Evolutionary conservation across 2,329 filamentous ascomycete species (phyloP), one percentile per base, ranked within the genome.

Genomic region (Tetracladium maxilliforme): DNA sequence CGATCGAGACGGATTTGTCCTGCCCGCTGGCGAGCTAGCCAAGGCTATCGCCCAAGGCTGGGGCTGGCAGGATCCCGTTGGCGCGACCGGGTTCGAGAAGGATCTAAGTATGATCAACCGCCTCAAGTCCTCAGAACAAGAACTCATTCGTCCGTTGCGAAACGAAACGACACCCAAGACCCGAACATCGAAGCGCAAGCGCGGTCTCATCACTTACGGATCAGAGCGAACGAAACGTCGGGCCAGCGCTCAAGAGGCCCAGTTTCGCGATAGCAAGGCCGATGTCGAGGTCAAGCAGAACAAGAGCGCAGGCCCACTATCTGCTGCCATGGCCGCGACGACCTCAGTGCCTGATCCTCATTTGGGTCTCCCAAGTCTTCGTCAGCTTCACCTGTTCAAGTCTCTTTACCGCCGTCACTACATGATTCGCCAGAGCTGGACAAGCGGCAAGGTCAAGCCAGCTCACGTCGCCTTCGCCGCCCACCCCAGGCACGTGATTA

Each of bases 391-490:
- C 48, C 69, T 98, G 2, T 95, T 82, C 66, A 98, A 98, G 49
- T 92, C 87, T 0, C 66, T 98, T 5, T 98, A 95, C 45, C 82
- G 87, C 33, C 76, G 90, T 7, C 86, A 95, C 45, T 70, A 90
- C 49, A 75, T 90, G 50, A 92, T 98, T 34, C 75, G 81, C 23
- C 74, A 80, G 45, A 84, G 77, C 44, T 98, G 90, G 90, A 95
- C 92, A 52, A 78, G 72, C 32, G 78, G 83, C 25, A 72, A 76
- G 32, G 67, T 83, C 16, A 80, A 84, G 49, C 90, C 90, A 15
- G 71, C 78, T 22, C 90, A 98, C 40, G 76, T 98, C 30, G 90
- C 90, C 5, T 95, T 98, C 50, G 75, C 83, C n/a, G 90, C 90
- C 5, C 90, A 98, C 44, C 83, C 90, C 31, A 74, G 83, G 17